Evolutionary conservation across 805 yeast species (phyloP), one percentile per base, ranked within the genome.

Genomic region (Candida insectalens): DNA sequence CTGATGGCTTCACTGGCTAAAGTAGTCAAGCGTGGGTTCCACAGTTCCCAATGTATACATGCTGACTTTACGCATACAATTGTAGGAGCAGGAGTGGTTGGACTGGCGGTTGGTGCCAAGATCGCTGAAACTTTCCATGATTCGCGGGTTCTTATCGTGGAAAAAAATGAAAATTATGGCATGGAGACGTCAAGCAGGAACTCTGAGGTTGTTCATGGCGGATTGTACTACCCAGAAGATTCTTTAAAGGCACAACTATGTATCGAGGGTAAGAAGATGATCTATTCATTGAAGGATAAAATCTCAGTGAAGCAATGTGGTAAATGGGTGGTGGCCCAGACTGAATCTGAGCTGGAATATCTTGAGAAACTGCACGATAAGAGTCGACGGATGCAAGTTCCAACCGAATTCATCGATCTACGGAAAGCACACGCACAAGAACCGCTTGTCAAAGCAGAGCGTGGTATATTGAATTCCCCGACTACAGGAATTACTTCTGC

Each of bases 171-270:
- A 1, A 62, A 63, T 23, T 51, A 74, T 32, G 96, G 95, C 2
- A 68, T 71, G 43, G 96, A 87, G 46, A 84, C 95, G 0, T 79
- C 94, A 5, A 70, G 89, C n/a, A 63, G 96, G 34, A 87, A 87
- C 60, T 82, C 94, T 2, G 96, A 88, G 49, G 96, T 88, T 18
- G 79, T 87, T 17, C 96, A 87, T 57, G 95, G 95, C 0, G 96
- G 95, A 0, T 47, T 87, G 5, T 88, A 88, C 51, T 81, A 83
- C 47, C 94, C 95, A 0, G 57, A 62, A 7, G 70, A 71, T 37
- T 67, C 81, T 2, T 60, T 88, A 35, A 80, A 83, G 49, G 73
- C 83, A 0, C 56, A 63, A 42, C 56, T 87, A 19, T 88, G 96
- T 47, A 62, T 87, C 22, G 65, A 69, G 25, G 96, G 96, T 0